Evolutionary conservation across 108 stramenopile genomes (phyloP), one percentile per base, ranked within the genome.

Genomic region (Cyclotella baltica): DNA sequence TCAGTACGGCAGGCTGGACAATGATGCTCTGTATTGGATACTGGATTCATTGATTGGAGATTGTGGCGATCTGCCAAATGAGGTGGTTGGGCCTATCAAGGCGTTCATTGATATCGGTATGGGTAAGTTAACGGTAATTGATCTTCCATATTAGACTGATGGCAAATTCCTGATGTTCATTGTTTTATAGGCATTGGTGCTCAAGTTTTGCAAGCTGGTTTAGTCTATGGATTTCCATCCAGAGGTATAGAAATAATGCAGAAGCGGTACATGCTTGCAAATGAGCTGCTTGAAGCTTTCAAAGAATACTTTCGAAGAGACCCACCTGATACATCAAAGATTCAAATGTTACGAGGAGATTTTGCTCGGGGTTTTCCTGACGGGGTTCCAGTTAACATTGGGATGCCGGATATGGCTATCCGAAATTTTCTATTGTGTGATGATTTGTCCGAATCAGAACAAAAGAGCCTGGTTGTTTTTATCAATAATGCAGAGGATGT

Each of bases 131-230:
- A 43, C 6, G 6, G 40, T 43, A 13, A 11, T 43, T 43, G 40
- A 8, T 15, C 13, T 18, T 22, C 22, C 20, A 55, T n/a, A 6
- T 40, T 10, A n/a, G 22, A 25, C 6, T 28, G 19, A 15, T 67
- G 38, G 13, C 65, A 13, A 43, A 20, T 11, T 33, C 13, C 65
- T 23, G 10, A 25, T 67, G 65, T 67, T 22, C 38, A 67, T 29
- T 29, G 40, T 67, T 18, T 11, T 10, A 8, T 11, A 11, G 65
- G 65, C 37, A 67, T 67, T 43, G 65, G 65, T 13, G 33, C 46
- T 46, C 65, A 67, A 27, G 65, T 67, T 5, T 15, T 67, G 25
- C 65, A 67, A 27, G 65, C 65, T 46, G 65, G 19, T 20, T 67
- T 38, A 4, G 16, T 18, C 65, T 29, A 47, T 13, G 38, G 35